Percentiles rank a stretch among this genome's conserved stretches.
Evolutionary conservation across 1,139 yeast genomes (phyloP).

Genomic region (Suhomyces bribrorum): DNA sequence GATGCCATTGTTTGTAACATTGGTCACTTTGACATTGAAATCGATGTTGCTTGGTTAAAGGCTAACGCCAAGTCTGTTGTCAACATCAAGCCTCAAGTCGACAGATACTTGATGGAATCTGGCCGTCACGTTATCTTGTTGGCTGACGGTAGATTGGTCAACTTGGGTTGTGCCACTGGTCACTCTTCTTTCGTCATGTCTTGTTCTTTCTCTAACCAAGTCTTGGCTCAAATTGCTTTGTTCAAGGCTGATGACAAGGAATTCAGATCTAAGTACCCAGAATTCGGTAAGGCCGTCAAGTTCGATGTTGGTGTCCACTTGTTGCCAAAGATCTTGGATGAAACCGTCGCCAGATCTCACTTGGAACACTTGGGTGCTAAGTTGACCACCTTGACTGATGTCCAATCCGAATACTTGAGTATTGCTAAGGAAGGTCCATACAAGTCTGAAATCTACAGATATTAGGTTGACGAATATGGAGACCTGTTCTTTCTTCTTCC

Average conservation of each 20-base stretch:
- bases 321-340: slow-evolving; percentile 98
- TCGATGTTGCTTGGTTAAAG: slow-evolving; percentile 98
- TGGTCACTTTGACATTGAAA: slow-evolving; percentile 99
- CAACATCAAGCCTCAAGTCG: slow-evolving; percentile 99
- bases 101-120: slow-evolving; percentile 86
- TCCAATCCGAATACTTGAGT: slow-evolving; percentile 95
- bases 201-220: slow-evolving; percentile 99
- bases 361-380: slow-evolving; percentile 92
- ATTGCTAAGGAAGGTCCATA: slow-evolving; percentile 93
- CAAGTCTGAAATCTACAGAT: slow-evolving; percentile 99
- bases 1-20: slow-evolving; percentile 99
- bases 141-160: slow-evolving; percentile 99
- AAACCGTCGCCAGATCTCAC: slow-evolving; percentile 98
- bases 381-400: slow-evolving; percentile 74
- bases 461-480: slow-evolving; percentile 47
- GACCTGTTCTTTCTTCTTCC: slow-evolving; percentile 12
- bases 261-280: slow-evolving; percentile 82
- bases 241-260: slow-evolving; percentile 84
- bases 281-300: slow-evolving; percentile 91
- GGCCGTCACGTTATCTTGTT: slow-evolving; percentile 96
- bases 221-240: slow-evolving; percentile 97
- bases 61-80: slow-evolving; percentile 85
- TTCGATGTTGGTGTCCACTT: slow-evolving; percentile 93
- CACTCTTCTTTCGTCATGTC: slow-evolving; percentile 99
- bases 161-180: slow-evolving; percentile 99